Conservation (phyloP, 1,284 basidiomycete genomes). For the Sporisorium sorghi region DNA sequence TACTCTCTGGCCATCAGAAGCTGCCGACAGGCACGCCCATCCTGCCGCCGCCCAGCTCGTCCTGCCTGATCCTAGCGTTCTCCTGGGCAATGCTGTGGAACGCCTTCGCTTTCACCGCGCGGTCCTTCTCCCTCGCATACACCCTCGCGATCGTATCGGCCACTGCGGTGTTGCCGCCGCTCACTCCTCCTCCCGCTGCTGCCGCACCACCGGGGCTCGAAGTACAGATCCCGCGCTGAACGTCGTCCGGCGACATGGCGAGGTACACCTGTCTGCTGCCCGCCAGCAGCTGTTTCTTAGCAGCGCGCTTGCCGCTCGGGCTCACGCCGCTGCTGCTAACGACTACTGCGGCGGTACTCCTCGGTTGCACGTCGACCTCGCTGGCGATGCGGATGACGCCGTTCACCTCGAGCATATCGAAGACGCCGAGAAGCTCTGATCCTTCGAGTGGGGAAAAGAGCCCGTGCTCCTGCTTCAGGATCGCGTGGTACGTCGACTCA, state of each 20-base stretch:
- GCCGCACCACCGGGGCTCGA: conserved; percentile 4
- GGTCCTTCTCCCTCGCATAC: conserved; percentile 48
- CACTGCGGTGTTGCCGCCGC: conserved; percentile 18
- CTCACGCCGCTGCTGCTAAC: conserved; percentile 34
- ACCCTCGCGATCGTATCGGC: conserved; percentile 52
- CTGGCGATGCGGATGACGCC: conserved; percentile 55
- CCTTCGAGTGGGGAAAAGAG: conserved; percentile 54
- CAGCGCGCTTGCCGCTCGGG: conserved; percentile 60
- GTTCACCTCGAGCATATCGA: conserved; percentile 66
- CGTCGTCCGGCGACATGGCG: conserved; percentile 48
- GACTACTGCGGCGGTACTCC: not conserved
- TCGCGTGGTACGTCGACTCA: conserved; percentile 56
- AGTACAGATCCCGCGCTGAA: conserved; percentile 56
- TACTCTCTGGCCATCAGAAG: too few species aligned
- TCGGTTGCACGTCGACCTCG: conserved; percentile 30
- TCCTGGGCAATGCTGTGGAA: conserved; percentile 54
- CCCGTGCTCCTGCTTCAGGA: conserved; percentile 55
- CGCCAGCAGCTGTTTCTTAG: conserved; percentile 61
- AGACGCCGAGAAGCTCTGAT: conserved; percentile 64
- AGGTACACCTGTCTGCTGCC: conserved; percentile 48
- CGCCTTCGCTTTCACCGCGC: conserved; percentile 44
- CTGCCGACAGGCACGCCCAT: conserved; percentile 33
- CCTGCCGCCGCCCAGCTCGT: conserved; percentile 59
- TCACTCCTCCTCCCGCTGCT: not conserved
- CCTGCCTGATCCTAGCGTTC: conserved; percentile 42